Evolutionary conservation across 371 early-diverging fungal species (phyloP).

Genomic region (Mortierella sp.): DNA sequence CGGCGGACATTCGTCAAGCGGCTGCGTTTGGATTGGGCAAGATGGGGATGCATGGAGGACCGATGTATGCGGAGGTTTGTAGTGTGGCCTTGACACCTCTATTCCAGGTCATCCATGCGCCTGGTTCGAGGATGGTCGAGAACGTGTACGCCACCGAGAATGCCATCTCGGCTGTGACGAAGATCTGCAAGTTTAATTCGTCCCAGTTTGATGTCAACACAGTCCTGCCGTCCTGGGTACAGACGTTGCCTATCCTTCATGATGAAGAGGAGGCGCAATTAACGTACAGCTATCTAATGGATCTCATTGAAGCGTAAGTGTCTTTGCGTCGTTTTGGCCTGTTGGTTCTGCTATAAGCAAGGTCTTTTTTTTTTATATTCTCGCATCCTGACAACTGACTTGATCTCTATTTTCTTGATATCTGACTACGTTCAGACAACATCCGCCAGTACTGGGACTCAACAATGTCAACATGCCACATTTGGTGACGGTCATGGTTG

Average conservation of each 20-base stretch:
- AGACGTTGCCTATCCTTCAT: slow-evolving; percentile 82
- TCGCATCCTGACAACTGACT: too few species aligned
- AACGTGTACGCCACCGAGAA: slow-evolving; percentile 91
- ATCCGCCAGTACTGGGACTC: slow-evolving; percentile 61
- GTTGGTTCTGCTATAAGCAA: not conserved
- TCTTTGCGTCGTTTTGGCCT: not conserved
- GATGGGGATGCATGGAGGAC: slow-evolving; percentile 86
- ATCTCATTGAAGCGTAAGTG: slow-evolving; percentile 69
- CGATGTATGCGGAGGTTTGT: slow-evolving; percentile 75
- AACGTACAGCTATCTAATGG: slow-evolving; percentile 82
- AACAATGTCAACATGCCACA: slow-evolving; percentile 68
- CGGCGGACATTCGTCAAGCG: slow-evolving; percentile 86
- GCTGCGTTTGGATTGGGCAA: slow-evolving; percentile 93
- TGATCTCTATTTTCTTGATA: too few species aligned
- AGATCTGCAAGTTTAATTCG: slow-evolving; percentile 79
- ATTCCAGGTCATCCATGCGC: slow-evolving; percentile 73
- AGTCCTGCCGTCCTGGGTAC: slow-evolving; percentile 82
- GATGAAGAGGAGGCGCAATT: slow-evolving; percentile 89
- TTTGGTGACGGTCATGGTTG: slow-evolving; percentile 29
- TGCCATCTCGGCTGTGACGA: slow-evolving; percentile 89
- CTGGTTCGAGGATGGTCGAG: slow-evolving; percentile 73
- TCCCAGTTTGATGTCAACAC: slow-evolving; percentile 70
- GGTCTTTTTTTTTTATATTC: not conserved
- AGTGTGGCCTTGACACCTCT: slow-evolving; percentile 70
- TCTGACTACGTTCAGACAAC: not conserved